These are phyloP conservation scores for Tylopilus subfusipes DNA, from an alignment of 768 basidiomycete genomes.

Conservation along the genomic window DNA sequence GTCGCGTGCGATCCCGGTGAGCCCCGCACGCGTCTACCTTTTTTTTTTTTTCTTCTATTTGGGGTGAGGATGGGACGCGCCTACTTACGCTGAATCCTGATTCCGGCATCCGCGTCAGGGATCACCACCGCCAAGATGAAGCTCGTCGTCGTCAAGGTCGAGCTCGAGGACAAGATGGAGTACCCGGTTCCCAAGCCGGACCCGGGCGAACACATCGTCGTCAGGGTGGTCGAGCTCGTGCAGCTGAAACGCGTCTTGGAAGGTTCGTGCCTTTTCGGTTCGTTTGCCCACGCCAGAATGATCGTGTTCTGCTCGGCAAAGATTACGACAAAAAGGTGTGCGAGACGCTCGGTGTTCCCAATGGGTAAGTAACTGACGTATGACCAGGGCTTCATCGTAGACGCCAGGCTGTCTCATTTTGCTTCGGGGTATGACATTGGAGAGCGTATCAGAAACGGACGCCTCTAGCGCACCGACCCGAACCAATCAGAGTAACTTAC, in stretches of 20 bases:
- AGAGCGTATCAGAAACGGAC: slow-evolving; percentile 32
- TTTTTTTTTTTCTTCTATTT: no score
- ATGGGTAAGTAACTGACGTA: background rate
- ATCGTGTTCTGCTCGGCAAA: slow-evolving; percentile 23
- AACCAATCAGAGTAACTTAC: background rate
- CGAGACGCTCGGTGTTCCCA: background rate
- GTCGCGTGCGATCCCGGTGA: slow-evolving; percentile 71
- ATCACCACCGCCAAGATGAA: slow-evolving; percentile 96
- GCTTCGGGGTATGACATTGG: slow-evolving; percentile 67
- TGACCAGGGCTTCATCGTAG: slow-evolving; percentile 58
- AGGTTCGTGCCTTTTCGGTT: slow-evolving; percentile 44
- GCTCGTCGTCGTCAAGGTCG: slow-evolving; percentile 68
- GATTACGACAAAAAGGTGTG: slow-evolving; percentile 59
- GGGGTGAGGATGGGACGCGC: no score
- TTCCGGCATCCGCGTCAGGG: slow-evolving; percentile 47
- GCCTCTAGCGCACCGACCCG: slow-evolving; percentile 14
- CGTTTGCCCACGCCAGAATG: background rate
- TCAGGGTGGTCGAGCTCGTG: slow-evolving; percentile 62
- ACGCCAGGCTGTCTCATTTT: slow-evolving; percentile 75
- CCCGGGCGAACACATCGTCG: slow-evolving; percentile 80
- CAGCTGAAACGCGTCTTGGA: slow-evolving; percentile 61
- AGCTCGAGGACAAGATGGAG: slow-evolving; percentile 62
- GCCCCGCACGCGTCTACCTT: background rate
- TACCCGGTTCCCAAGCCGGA: slow-evolving; percentile 75
- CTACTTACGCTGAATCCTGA: background rate